These are phyloP conservation scores for Elsinoe necatrix DNA, from an alignment of 2,329 filamentous ascomycete species.

Conservation along the genomic window DNA sequence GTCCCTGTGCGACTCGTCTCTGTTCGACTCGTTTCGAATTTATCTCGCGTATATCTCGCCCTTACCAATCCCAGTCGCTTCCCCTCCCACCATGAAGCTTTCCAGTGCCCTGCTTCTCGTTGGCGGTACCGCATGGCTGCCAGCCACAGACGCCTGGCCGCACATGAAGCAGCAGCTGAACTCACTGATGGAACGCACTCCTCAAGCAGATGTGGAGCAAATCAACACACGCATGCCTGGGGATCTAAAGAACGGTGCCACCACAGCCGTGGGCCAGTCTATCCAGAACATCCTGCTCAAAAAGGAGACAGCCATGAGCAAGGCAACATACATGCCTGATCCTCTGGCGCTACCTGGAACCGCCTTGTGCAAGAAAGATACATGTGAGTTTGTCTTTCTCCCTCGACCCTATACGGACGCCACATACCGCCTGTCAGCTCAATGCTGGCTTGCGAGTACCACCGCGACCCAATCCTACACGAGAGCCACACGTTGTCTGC, in stretches of 20 bases:
- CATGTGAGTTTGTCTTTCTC: slow-evolving; percentile 22
- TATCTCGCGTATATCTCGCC: slow-evolving; percentile 3
- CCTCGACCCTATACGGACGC: neutral
- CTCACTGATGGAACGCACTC: slow-evolving; percentile 46
- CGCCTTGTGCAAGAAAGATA: slow-evolving; percentile 27
- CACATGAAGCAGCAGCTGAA: slow-evolving; percentile 9
- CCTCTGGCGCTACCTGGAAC: slow-evolving; percentile 6
- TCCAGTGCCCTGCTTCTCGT: neutral
- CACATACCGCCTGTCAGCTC: neutral
- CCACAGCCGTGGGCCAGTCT: slow-evolving; percentile 19
- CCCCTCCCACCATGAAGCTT: slow-evolving; percentile 10
- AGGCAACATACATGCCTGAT: slow-evolving; percentile 19
- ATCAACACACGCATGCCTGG: slow-evolving; percentile 46
- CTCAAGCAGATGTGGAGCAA: slow-evolving; percentile 71
- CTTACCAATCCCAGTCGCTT: neutral
- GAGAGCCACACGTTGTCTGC: neutral
- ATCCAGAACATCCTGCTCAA: slow-evolving; percentile 20
- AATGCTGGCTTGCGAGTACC: neutral
- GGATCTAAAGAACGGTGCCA: slow-evolving; percentile 20
- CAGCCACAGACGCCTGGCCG: slow-evolving; percentile 10
- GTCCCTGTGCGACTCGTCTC: neutral
- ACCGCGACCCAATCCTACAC: neutral
- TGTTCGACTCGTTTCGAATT: neutral
- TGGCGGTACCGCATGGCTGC: neutral
- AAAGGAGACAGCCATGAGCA: slow-evolving; percentile 18